Conservation (phyloP, 768 basidiomycete species). For the Mycena rebaudengoi region DNA sequence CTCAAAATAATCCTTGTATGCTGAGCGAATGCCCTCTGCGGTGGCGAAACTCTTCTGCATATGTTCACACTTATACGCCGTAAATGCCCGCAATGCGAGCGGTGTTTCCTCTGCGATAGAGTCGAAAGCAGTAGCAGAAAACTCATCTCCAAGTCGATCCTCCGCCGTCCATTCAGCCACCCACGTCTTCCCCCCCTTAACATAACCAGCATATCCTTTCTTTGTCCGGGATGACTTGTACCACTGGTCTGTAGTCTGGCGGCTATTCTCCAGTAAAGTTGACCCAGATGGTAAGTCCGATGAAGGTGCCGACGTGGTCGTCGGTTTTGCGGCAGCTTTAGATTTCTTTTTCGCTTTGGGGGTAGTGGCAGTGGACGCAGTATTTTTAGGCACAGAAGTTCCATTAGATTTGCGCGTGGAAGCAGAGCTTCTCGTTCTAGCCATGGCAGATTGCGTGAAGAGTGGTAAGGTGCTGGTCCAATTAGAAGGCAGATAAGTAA, state of each 20-base stretch:
- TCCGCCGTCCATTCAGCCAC: constrained; percentile 10
- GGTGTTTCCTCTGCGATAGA: constrained; percentile 21
- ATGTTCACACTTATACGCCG: constrained; percentile 31
- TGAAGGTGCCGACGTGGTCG: too few species aligned
- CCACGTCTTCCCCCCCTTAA: constrained; percentile 25
- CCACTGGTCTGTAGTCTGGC: constrained; percentile 28
- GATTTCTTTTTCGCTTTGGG: too few species aligned
- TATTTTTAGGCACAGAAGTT: too few species aligned
- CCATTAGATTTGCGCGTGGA: too few species aligned
- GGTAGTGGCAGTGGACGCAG: too few species aligned
- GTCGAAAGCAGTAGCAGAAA: constrained; percentile 21
- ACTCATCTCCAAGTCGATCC: background rate
- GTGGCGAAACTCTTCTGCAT: constrained; percentile 21
- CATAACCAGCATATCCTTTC: constrained; percentile 28
- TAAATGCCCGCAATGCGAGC: constrained; percentile 22
- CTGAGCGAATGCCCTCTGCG: constrained; percentile 28
- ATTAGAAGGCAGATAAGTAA: too few species aligned
- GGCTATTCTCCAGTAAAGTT: constrained; percentile 21
- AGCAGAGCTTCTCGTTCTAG: too few species aligned
- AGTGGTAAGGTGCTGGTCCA: too few species aligned
- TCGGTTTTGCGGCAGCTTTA: too few species aligned
- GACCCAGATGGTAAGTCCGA: too few species aligned
- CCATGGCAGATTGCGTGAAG: too few species aligned
- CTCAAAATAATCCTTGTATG: constrained; percentile 30
- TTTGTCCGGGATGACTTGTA: constrained; percentile 24